These are phyloP conservation scores for Pythium aquatile DNA, from an alignment of 352 stramenopile species.

Conservation along the genomic window DNA sequence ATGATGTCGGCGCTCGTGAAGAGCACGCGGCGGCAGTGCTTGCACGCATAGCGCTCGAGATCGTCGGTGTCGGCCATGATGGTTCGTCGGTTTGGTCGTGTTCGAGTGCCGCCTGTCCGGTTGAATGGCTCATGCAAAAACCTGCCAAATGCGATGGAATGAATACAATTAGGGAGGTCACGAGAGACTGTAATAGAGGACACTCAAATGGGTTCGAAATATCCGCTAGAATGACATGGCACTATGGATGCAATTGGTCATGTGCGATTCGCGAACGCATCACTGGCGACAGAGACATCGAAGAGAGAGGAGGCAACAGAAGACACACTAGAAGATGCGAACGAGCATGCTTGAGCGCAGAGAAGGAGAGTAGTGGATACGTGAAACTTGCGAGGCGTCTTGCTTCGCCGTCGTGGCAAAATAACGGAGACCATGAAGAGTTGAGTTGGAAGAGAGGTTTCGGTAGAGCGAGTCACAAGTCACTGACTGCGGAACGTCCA, in stretches of 20 bases:
- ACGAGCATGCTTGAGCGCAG: no score
- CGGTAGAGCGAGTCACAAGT: no score
- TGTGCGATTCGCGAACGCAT: no score
- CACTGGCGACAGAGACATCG: no score
- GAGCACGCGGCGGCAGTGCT: conserved; percentile 62
- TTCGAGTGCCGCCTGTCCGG: not conserved
- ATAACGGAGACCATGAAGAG: no score
- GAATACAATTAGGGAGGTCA: not conserved
- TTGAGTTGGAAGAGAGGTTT: no score
- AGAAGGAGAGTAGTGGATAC: no score
- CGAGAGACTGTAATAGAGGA: not conserved
- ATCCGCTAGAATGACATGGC: no score
- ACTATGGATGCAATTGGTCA: not conserved
- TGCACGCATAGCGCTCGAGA: conserved; percentile 52
- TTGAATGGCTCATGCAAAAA: conserved; percentile 13
- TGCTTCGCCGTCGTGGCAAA: no score
- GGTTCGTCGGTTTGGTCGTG: not conserved
- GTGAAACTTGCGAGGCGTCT: no score
- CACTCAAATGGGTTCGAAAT: conserved; percentile 4
- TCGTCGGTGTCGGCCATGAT: conserved; percentile 20
- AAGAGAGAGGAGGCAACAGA: no score
- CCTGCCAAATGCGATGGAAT: conserved; percentile 1
- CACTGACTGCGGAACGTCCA: not conserved
- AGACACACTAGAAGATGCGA: no score
- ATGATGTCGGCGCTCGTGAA: conserved; percentile 63